These are phyloP conservation scores for Rhodotorula graminis DNA, from an alignment of 768 basidiomycete species.

Conservation along the genomic window DNA sequence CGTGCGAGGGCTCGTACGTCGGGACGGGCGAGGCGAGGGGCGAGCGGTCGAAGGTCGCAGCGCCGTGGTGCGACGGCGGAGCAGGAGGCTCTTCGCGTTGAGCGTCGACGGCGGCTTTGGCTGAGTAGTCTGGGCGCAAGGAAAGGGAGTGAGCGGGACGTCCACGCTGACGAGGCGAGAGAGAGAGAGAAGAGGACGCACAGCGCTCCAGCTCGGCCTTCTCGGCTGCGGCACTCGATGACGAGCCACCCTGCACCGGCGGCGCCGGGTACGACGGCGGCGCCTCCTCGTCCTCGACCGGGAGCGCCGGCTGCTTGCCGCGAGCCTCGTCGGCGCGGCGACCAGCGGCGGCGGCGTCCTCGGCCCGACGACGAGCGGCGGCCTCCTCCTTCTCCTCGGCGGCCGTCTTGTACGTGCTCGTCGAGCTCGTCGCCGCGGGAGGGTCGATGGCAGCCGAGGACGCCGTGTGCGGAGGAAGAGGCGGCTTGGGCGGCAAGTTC, in stretches of 20 bases:
- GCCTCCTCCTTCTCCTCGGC: constrained; percentile 29
- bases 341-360: constrained; percentile 6
- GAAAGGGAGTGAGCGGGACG: too few relatives aligned
- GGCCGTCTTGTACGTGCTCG: constrained; percentile 12
- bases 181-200: neutral
- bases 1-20: neutral
- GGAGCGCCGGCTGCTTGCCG: neutral
- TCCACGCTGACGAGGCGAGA: too few relatives aligned
- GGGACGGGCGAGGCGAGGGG: neutral
- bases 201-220: constrained; percentile 23
- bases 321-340: neutral
- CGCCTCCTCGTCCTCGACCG: neutral
- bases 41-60: neutral
- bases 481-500: neutral
- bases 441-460: neutral
- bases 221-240: constrained; percentile 16
- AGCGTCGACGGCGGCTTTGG: constrained; percentile 25
- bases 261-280: constrained; percentile 25
- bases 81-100: neutral
- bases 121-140: constrained; percentile 26
- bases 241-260: neutral
- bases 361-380: neutral
- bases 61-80: neutral
- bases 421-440: neutral
- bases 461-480: neutral